Evolutionary conservation across 2,329 filamentous ascomycete species (phyloP), one percentile per base, ranked within the genome.

Genomic region (Pyricularia pennisetigena): DNA sequence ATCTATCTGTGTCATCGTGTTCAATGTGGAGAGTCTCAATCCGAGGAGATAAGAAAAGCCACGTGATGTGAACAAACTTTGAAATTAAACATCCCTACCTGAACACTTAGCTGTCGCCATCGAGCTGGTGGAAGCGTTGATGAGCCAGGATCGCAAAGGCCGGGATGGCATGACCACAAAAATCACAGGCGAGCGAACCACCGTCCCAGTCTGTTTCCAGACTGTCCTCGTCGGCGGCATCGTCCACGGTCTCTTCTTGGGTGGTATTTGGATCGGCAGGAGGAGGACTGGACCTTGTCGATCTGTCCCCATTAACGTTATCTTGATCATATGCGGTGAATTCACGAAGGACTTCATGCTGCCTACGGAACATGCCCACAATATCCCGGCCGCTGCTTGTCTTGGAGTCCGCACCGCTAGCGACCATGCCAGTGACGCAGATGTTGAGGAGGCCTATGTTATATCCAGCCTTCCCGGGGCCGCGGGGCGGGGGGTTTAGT

Each of bases 371-470:
- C 93, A 97, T 96, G 74, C 82, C 85, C 0, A 85, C 85, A 72
- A 97, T 97, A 74, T 97, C 89, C 71, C 90, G 83, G 0, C 91
- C 92, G n/a, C 79, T 81, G 32, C 84, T 85, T 10, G 80, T 78
- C 69, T 82, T 66, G 57, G 78, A 76, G 54, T 84, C 82, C 16
- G 80, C 80, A 4, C 85, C 86, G 20, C 80, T 82, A 59, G 84
- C 81, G 1, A 84, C 84, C 89, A 98, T 94, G 75, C 97, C 97
- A 16, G 91, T 90, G 8, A 92, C 93, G 64, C 92, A 94, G 26
- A 98, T 81, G 71, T 97, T 98, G 69, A 98, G 82, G 67, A 98
- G 80, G 71, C 90, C 91, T 23, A 97, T 78, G 72, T 94, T 91
- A 90, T 92, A 97, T 9, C 82, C 81, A 8, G 82, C 80, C 70